Conservation (phyloP, 1,284 basidiomycete genomes). For the Ustilago crameri region DNA sequence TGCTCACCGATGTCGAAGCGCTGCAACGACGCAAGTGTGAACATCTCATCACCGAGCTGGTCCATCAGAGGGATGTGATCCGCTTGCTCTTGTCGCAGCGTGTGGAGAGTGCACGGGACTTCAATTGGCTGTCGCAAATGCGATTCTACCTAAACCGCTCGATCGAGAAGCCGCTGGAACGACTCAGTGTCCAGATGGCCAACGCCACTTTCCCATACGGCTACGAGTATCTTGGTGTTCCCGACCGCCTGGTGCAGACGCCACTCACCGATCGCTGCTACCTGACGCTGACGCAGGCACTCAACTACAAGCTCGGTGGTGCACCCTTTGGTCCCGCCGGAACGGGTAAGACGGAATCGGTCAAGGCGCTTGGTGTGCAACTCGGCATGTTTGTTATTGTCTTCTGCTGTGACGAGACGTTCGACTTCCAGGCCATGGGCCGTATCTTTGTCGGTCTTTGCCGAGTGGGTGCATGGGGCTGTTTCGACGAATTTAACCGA, state of each 20-base stretch:
- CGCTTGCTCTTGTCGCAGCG: conserved; percentile 79
- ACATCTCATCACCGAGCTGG: conserved; percentile 97
- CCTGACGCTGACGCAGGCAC: conserved; percentile 93
- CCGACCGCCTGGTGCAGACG: conserved; percentile 96
- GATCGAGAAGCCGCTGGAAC: conserved; percentile 80
- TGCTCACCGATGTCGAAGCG: conserved; percentile 85
- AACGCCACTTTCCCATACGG: conserved; percentile 96
- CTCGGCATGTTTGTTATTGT: conserved; percentile 97
- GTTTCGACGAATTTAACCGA: conserved; percentile 76
- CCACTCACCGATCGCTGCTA: conserved; percentile 98
- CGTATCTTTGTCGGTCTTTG: conserved; percentile 98
- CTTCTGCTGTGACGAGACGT: conserved; percentile 99
- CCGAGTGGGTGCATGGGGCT: conserved; percentile 91
- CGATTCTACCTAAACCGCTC: conserved; percentile 86
- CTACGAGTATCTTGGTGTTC: conserved; percentile 97
- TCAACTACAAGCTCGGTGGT: conserved; percentile 93
- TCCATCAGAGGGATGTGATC: conserved; percentile 95
- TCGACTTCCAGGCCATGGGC: conserved; percentile 99
- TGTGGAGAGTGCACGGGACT: conserved; percentile 78
- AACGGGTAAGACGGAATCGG: conserved; percentile 99
- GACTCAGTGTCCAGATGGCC: conserved; percentile 80
- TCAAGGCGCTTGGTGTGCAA: conserved; percentile 97
- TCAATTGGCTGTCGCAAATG: conserved; percentile 98
- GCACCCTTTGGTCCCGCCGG: conserved; percentile 98
- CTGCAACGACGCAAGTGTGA: conserved; percentile 96